These are phyloP conservation scores for Scopulariopsis brevicaulis DNA, from an alignment of 2,329 filamentous ascomycete species.

Conservation along the genomic window DNA sequence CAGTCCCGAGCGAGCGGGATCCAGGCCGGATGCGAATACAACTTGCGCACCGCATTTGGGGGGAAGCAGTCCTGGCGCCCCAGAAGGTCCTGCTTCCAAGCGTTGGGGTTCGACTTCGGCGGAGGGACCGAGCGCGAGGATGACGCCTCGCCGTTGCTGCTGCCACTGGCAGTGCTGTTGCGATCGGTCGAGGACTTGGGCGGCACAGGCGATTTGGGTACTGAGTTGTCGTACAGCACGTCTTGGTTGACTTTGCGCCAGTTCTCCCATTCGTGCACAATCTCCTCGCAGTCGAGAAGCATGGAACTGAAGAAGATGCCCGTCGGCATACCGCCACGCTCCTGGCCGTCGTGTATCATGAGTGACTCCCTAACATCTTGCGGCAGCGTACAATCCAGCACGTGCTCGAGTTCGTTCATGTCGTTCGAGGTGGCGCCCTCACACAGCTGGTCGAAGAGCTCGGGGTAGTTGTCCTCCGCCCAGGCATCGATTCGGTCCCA, in stretches of 20 bases:
- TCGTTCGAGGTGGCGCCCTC: conserved; percentile 91
- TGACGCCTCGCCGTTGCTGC: conserved; percentile 54
- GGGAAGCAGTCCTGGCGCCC: conserved; percentile 82
- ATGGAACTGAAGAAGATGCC: conserved; percentile 90
- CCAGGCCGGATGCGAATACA: conserved; percentile 89
- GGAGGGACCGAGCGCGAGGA: conserved; percentile 43
- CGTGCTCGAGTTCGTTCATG: conserved; percentile 91
- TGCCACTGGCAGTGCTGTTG: conserved; percentile 54
- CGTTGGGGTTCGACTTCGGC: conserved; percentile 23
- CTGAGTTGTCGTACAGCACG: conserved; percentile 52
- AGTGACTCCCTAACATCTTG: conserved; percentile 89
- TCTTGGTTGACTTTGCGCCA: conserved; percentile 92
- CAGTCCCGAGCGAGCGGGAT: conserved; percentile 94
- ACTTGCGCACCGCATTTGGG: conserved; percentile 75
- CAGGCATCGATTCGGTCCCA: conserved; percentile 92
- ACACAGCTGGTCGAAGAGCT: conserved; percentile 86
- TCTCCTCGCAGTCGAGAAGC: conserved; percentile 96
- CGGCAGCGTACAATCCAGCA: conserved; percentile 86
- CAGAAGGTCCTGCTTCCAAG: conserved; percentile 77
- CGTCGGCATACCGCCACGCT: conserved; percentile 80
- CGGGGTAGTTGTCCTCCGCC: conserved; percentile 90
- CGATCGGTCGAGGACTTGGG: conserved; percentile 41
- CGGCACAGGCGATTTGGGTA: conserved; percentile 19
- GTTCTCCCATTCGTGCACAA: conserved; percentile 94
- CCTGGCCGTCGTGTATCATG: conserved; percentile 89